Conservation (phyloP, 331 rosid genomes). For the Phaseolus coccineus region DNA sequence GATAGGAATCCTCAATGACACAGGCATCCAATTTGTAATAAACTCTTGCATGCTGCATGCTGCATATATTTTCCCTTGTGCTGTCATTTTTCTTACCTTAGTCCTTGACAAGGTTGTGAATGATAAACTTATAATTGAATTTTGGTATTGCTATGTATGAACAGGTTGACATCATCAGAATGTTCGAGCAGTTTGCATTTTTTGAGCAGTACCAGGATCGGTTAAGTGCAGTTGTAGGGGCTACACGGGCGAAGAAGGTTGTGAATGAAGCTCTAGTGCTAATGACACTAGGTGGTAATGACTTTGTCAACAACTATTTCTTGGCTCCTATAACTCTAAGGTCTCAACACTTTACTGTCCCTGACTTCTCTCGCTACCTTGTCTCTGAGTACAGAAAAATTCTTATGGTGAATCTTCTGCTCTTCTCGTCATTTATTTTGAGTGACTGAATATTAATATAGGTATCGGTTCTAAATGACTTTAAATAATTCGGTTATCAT, state of each 20-base stretch:
- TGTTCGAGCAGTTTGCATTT: constrained; percentile 41
- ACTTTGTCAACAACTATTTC: constrained; percentile 62
- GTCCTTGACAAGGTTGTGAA: background rate
- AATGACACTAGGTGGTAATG: constrained; percentile 62
- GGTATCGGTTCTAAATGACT: too few species aligned
- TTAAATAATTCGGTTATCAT: too few species aligned
- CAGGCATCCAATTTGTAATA: constrained; percentile 56
- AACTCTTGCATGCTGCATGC: background rate
- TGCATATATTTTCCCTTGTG: too few species aligned
- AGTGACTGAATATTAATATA: too few species aligned
- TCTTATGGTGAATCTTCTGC: constrained; percentile 40
- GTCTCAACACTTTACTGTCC: constrained; percentile 52
- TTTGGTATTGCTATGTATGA: background rate
- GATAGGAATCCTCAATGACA: constrained; percentile 60
- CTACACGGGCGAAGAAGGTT: constrained; percentile 26
- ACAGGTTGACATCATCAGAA: constrained; percentile 51
- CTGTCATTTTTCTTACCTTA: background rate
- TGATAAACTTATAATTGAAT: background rate
- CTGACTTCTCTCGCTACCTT: constrained; percentile 44
- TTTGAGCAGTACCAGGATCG: constrained; percentile 52
- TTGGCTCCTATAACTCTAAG: constrained; percentile 42
- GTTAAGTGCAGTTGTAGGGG: constrained; percentile 49
- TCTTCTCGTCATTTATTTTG: too few species aligned
- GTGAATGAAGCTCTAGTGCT: constrained; percentile 55
- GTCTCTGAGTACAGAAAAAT: constrained; percentile 54